phyloP scores from a whole-genome alignment of 345 rosid genomes.

The Gossypium longicalyx region DNA sequence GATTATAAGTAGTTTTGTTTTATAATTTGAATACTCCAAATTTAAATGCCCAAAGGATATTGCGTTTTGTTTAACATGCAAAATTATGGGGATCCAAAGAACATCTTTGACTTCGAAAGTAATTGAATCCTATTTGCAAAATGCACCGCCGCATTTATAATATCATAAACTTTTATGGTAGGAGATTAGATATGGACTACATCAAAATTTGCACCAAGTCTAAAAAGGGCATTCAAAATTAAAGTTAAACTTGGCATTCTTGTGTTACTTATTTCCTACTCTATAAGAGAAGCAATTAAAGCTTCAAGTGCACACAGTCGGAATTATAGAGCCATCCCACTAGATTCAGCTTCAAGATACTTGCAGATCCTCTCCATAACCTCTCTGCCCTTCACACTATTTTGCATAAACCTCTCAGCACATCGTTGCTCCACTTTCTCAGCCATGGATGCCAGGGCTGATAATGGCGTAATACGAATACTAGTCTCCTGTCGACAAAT shows the following conservation, averaged over 20 bases:
- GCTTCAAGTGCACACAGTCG: background rate
- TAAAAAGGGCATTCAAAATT: background rate
- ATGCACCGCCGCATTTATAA: background rate
- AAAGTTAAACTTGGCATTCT: background rate
- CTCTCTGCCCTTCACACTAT: slow-evolving; percentile 83
- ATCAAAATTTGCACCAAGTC: slow-evolving; percentile 2
- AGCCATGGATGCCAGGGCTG: slow-evolving; percentile 92
- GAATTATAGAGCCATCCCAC: slow-evolving; percentile 46
- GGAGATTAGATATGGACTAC: background rate
- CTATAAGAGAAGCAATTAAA: slow-evolving; percentile 2
- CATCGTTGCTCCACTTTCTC: slow-evolving; percentile 92
- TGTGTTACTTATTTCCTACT: slow-evolving; percentile 17
- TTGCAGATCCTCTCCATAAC: slow-evolving; percentile 97
- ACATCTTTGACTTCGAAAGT: too few relatives aligned
- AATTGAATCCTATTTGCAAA: background rate
- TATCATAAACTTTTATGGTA: background rate
- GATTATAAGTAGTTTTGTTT: background rate
- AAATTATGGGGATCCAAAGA: too few relatives aligned
- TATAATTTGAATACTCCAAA: background rate
- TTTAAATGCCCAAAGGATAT: too few relatives aligned
- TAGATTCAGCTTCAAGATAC: slow-evolving; percentile 88
- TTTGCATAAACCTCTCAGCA: slow-evolving; percentile 88
- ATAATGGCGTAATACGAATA: slow-evolving; percentile 79
- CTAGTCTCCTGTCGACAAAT: slow-evolving; percentile 86
- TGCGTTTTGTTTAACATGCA: too few relatives aligned